Percentiles rank a stretch among this genome's conserved stretches.
These are phyloP conservation scores for Colletotrichum zoysiae DNA, from an alignment of 2,329 filamentous ascomycete species.

Conservation along the genomic window DNA sequence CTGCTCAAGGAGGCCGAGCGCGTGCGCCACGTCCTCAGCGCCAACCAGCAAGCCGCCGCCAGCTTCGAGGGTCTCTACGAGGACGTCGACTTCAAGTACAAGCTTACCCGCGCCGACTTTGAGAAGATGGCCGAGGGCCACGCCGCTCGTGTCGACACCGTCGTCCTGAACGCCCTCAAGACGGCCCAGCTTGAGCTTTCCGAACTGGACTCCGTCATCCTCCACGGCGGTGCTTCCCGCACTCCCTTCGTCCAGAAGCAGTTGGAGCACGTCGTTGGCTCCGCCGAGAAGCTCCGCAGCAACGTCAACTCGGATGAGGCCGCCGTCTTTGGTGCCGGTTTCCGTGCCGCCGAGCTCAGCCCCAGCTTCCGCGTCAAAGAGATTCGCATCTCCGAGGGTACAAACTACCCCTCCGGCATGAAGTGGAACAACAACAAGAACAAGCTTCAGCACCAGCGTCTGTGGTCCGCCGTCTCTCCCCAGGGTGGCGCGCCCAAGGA, in stretches of 20 bases:
- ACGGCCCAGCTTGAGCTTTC: slow-evolving; percentile 78
- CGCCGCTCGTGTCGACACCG: slow-evolving; percentile 74
- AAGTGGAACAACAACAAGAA: slow-evolving; percentile 78
- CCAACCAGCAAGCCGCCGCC: slow-evolving; percentile 82
- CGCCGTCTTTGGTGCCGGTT: slow-evolving; percentile 94
- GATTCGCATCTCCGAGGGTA: slow-evolving; percentile 84
- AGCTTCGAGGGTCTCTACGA: slow-evolving; percentile 92
- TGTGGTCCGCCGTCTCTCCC: slow-evolving; percentile 84
- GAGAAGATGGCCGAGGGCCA: slow-evolving; percentile 81
- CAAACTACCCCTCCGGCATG: slow-evolving; percentile 79
- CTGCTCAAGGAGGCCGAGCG: slow-evolving; percentile 94
- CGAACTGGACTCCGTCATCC: slow-evolving; percentile 90
- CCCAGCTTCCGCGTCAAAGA: slow-evolving; percentile 98
- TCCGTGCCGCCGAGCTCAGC: slow-evolving; percentile 91
- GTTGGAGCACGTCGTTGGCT: slow-evolving; percentile 81
- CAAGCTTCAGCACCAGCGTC: slow-evolving; percentile 81
- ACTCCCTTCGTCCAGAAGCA: slow-evolving; percentile 95
- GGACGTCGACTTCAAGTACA: slow-evolving; percentile 94
- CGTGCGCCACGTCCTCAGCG: slow-evolving; percentile 89
- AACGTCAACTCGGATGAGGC: slow-evolving; percentile 98
- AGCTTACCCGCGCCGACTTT: slow-evolving; percentile 83
- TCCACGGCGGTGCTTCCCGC: slow-evolving; percentile 89
- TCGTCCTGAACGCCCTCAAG: slow-evolving; percentile 80
- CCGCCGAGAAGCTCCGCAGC: slow-evolving; percentile 82
- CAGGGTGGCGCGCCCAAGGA: slow-evolving; percentile 84